Evolutionary conservation across 306 rosid genomes (phyloP).

Genomic region (Castanospermum australe): DNA sequence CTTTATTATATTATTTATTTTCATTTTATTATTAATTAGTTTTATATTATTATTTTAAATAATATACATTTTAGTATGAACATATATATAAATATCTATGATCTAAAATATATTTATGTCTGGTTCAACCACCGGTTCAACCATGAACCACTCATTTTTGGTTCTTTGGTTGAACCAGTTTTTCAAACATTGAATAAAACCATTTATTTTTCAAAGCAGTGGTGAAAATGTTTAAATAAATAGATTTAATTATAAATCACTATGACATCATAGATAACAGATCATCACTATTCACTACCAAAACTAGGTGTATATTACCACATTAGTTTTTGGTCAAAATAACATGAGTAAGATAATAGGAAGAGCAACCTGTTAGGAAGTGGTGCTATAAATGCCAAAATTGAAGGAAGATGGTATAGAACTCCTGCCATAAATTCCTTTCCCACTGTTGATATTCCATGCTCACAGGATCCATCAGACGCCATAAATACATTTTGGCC

Average conservation of each 20-base stretch:
- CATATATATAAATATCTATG: no score
- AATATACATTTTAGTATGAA: no score
- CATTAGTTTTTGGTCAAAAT: conserved; percentile 5
- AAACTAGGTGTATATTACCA: neutral
- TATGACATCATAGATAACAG: neutral
- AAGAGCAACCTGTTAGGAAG: conserved; percentile 77
- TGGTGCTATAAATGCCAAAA: conserved; percentile 82
- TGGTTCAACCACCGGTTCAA: no score
- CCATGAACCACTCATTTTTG: no score
- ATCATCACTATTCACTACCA: neutral
- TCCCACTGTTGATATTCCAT: conserved; percentile 80
- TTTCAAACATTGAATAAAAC: no score
- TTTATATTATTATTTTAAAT: no score
- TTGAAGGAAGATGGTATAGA: conserved; percentile 66
- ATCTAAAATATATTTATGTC: no score
- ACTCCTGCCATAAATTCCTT: conserved; percentile 95
- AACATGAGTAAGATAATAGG: neutral
- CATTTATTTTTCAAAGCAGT: neutral
- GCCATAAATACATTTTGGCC: conserved; percentile 81
- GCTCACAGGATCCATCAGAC: conserved; percentile 51
- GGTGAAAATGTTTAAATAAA: neutral
- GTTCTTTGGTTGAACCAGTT: no score
- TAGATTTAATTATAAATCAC: neutral
- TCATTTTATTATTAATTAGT: no score
- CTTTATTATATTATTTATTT: no score